Evolutionary conservation across 306 rosid genomes (phyloP).

Genomic region (Cyclanthera cordifolia): DNA sequence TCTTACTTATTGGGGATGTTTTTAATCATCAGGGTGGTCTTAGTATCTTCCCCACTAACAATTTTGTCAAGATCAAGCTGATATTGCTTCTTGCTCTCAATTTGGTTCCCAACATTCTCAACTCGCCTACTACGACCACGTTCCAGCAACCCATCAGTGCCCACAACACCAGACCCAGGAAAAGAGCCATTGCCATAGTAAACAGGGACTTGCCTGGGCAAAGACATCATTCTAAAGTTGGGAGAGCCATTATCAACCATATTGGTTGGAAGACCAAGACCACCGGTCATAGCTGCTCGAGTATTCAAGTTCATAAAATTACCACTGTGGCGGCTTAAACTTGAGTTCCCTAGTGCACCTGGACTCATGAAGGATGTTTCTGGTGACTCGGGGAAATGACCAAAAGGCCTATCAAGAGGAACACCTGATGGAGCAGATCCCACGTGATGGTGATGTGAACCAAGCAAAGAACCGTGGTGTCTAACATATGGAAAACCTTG

Average conservation of each 20-base stretch:
- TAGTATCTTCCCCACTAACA: constrained; percentile 58
- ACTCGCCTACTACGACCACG: constrained; percentile 54
- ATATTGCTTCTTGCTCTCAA: constrained; percentile 70
- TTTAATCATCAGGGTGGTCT: constrained; percentile 91
- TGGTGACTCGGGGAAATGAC: constrained; percentile 67
- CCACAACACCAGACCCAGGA: constrained; percentile 39
- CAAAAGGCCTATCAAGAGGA: constrained; percentile 66
- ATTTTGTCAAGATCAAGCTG: constrained; percentile 90
- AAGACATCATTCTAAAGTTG: constrained; percentile 62
- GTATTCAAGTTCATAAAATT: constrained; percentile 53
- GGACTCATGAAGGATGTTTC: constrained; percentile 56
- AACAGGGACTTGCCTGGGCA: constrained; percentile 56
- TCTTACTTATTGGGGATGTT: constrained; percentile 91
- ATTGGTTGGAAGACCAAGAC: constrained; percentile 54
- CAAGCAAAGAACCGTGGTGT: constrained; percentile 42
- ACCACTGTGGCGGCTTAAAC: constrained; percentile 41
- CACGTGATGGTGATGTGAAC: constrained; percentile 57
- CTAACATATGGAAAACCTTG: constrained; percentile 49
- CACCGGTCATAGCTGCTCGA: constrained; percentile 39
- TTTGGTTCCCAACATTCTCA: constrained; percentile 49
- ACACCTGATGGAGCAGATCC: constrained; percentile 90
- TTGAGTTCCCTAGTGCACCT: constrained; percentile 41
- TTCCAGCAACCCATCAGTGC: constrained; percentile 47
- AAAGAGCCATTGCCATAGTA: constrained; percentile 59
- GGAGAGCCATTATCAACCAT: constrained; percentile 51